A percentile compares a stretch with the other conserved stretches of the same genome.
Evolutionary conservation across 1,139 yeast genomes (phyloP).

Genomic region (Pichia sp.): DNA sequence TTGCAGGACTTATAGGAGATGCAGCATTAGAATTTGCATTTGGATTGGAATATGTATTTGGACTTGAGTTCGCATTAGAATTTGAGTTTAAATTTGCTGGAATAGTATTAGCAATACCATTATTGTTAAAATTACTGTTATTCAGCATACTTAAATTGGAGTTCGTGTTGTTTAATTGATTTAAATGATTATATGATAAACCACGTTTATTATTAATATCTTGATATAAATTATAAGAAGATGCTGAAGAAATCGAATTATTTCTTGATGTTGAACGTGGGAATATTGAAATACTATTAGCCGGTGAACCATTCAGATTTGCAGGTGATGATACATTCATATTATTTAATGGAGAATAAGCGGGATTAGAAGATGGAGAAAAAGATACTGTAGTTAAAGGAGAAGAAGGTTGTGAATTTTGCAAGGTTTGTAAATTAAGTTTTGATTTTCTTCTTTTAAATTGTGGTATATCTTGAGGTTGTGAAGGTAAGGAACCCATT

Average conservation of each 20-base stretch:
- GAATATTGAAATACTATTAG: conserved; percentile 10
- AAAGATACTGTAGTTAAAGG: conserved; percentile 15
- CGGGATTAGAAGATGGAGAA: conserved; percentile 14
- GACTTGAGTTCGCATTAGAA: too few species aligned
- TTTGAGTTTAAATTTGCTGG: conserved; percentile 2
- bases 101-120: neutral
- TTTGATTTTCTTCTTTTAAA: conserved; percentile 28
- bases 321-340: conserved; percentile 10
- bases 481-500: conserved; percentile 20
- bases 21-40: conserved; percentile 3
- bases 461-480: conserved; percentile 29
- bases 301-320: conserved; percentile 20
- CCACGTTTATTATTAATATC: conserved; percentile 28
- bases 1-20: neutral
- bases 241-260: conserved; percentile 23
- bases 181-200: conserved; percentile 11
- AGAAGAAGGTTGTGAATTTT: conserved; percentile 14
- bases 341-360: conserved; percentile 14
- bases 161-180: too few species aligned
- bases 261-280: conserved; percentile 23
- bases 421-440: conserved; percentile 16
- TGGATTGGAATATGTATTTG: neutral
- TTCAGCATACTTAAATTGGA: too few species aligned
- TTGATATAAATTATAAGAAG: conserved; percentile 25
- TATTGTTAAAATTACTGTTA: neutral